Evolutionary conservation across 257 asterid genomes (phyloP).

Genomic region (Solanum paucissectum): DNA sequence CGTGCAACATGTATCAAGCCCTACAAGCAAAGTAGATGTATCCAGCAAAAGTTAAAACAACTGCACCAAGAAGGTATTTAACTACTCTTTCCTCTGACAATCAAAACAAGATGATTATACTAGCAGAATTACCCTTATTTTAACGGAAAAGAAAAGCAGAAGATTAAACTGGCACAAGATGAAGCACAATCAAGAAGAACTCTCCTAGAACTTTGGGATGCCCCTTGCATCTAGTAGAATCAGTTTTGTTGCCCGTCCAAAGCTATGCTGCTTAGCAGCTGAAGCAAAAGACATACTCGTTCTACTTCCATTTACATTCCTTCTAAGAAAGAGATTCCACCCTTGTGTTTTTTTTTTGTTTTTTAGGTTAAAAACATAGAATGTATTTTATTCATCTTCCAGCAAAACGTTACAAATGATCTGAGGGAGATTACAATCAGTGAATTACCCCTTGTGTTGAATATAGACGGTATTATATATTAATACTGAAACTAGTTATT

Average conservation of each 20-base stretch:
- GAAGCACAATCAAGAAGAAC: not conserved
- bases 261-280: not conserved
- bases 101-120: not conserved
- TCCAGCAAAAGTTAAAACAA: slow-evolving; percentile 6
- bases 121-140: not conserved
- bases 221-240: not conserved
- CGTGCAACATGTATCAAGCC: slow-evolving; percentile 90
- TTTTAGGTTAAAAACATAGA: not conserved
- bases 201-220: not conserved
- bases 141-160: not conserved
- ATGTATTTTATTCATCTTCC: not conserved
- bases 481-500: not conserved
- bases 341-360: not conserved
- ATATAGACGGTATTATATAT: not conserved
- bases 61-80: not conserved
- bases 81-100: not conserved
- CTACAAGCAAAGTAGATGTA: slow-evolving; percentile 27
- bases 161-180: not conserved
- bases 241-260: not conserved
- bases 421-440: not conserved
- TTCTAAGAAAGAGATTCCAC: not conserved
- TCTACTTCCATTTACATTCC: not conserved
- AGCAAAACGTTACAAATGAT: not conserved
- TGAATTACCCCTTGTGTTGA: not conserved
- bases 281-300: not conserved